These are phyloP conservation scores for Epichloe glyceriae DNA, from an alignment of 2,329 filamentous ascomycete genomes.

Conservation along the genomic window DNA sequence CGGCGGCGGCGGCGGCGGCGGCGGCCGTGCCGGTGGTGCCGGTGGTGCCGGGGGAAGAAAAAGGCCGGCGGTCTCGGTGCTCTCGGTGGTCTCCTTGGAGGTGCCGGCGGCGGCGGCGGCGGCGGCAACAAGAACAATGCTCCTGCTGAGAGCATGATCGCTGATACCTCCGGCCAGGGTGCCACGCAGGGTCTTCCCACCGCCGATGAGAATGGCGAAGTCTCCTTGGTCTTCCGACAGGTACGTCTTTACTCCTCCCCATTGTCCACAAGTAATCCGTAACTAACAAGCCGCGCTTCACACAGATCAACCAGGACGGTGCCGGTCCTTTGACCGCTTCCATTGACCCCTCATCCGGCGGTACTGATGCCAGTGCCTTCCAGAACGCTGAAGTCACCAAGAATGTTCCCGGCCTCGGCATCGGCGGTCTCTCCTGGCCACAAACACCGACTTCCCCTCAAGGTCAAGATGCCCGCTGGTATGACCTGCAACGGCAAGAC, in stretches of 20 bases:
- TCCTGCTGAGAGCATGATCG: slow-evolving; percentile 37
- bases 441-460: slow-evolving; percentile 52
- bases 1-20: slow-evolving; percentile 2
- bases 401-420: slow-evolving; percentile 44
- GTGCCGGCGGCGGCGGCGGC: slow-evolving; percentile 13
- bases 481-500: slow-evolving; percentile 52
- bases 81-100: slow-evolving; percentile 6
- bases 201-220: slow-evolving; percentile 42
- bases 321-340: slow-evolving; percentile 49
- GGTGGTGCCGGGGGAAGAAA: neutral
- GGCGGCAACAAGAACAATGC: slow-evolving; percentile 25
- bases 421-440: slow-evolving; percentile 45
- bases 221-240: slow-evolving; percentile 50
- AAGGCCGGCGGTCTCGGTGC: neutral
- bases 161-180: slow-evolving; percentile 40
- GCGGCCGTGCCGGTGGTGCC: neutral
- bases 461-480: slow-evolving; percentile 50
- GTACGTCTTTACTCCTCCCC: slow-evolving; percentile 12
- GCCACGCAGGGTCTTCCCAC: slow-evolving; percentile 44
- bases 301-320: slow-evolving; percentile 59
- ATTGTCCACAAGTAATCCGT: neutral
- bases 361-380: slow-evolving; percentile 47
- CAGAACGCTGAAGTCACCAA: slow-evolving; percentile 43
- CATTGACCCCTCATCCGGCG: slow-evolving; percentile 50
- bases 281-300: neutral